Evolutionary conservation across 2,329 filamentous ascomycete genomes (phyloP), one percentile per base, ranked within the genome.

Genomic region (Diaporthe velutina): DNA sequence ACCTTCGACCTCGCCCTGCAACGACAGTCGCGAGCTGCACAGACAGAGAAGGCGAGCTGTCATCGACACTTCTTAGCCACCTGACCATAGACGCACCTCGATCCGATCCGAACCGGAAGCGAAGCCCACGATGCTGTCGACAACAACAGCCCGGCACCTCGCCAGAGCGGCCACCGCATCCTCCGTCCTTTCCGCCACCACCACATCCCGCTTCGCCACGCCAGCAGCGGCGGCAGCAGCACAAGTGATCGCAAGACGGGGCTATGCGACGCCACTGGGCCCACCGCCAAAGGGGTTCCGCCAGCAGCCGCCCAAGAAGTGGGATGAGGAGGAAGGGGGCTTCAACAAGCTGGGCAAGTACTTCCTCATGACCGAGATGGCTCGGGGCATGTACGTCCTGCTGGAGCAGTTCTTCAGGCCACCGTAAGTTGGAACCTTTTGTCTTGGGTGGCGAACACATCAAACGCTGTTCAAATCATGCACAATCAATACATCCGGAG

Each of bases 361-460:
- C 89, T 99, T 99, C 87, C 90, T 99, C 83, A 88, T 98, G 89
- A 93, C 94, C 71, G 97, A 99, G 90, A 97, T 98, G 93, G 90
- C 95, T 84, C 92, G 97, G 82, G 97, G 97, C 85, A 98, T 99
- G 97, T 99, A 98, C 83, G 93, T 99, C 79, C 92, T 97, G 85
- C 84, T 99, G 83, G 97, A 99, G 90, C 96, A 99, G 88, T 99
- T 94, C 91, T 98, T 99, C 89, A 90, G 97, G 85, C 95, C 96
- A 86, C 96, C 97, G 94, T 98, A 90, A 90, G 95, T 95, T 67
- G 2, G 45, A n/a, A 8, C 17, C 22, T 9, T 28, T 35, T 6
- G 64, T 60, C 17, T 22, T 10, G 13, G 52, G 25, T 76, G 72
- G 55, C 58, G 58, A 75, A 50, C 17, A n/a, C n/a, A n/a, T n/a